Conservation (phyloP, 345 rosid species). For the Limnanthes douglasii region DNA sequence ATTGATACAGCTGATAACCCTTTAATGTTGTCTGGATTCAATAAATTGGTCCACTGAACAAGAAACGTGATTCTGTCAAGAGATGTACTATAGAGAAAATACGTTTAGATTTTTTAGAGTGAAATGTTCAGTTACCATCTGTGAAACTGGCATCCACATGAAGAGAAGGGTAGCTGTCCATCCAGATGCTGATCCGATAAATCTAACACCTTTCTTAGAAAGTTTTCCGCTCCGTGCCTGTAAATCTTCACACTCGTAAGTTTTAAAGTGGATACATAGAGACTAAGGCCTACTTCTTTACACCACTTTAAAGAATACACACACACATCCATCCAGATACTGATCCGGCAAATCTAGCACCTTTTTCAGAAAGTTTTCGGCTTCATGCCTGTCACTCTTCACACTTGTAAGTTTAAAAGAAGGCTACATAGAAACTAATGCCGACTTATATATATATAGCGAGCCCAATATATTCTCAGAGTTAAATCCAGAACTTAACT, state of each 20-base stretch:
- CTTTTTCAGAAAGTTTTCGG: slow-evolving; percentile 57
- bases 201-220: slow-evolving; percentile 43
- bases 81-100: no score
- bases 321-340: slow-evolving; percentile 89
- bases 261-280: slow-evolving; percentile 8
- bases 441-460: no score
- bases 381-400: slow-evolving; percentile 59
- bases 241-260: slow-evolving; percentile 21
- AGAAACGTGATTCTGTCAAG: slow-evolving; percentile 11
- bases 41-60: slow-evolving; percentile 81
- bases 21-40: slow-evolving; percentile 69
- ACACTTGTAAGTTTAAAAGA: slow-evolving; percentile 14
- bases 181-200: slow-evolving; percentile 63
- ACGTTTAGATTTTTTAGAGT: no score
- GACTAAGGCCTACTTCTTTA: slow-evolving; percentile 1
- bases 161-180: slow-evolving; percentile 96
- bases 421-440: no score
- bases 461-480: no score
- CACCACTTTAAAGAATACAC: neutral
- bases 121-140: slow-evolving; percentile 35
- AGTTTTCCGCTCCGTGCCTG: slow-evolving; percentile 77
- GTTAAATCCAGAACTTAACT: no score
- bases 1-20: slow-evolving; percentile 75
- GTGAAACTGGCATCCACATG: slow-evolving; percentile 97
- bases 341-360: slow-evolving; percentile 43